Base-by-base conservation (phyloP, 1,139 yeast species). In the Protomyces pachydermus region DNA sequence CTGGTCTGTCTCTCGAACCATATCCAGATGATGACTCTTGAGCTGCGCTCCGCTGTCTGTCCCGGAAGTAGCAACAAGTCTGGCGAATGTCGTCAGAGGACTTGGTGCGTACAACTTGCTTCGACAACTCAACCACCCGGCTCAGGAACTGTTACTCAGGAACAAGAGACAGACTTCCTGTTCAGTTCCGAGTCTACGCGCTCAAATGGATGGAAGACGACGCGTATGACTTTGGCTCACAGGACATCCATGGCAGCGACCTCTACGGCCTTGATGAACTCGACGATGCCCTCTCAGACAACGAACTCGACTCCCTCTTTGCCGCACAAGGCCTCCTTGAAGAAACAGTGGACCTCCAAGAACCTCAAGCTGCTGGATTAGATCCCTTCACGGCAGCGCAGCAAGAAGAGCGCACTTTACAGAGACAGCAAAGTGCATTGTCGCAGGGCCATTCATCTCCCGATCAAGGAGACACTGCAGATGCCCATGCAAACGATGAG, bases 351-450 rank as follows among this genome's bases (percentile, higher is more conserved):
- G 61, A 57, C 20, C 2, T 57, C 2, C 48, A 48, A 25, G 62
- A 52, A 9, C 32, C 34, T 2, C 46, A 9, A 25, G 55, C 37
- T 3, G 55, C 35, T 8, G 55, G 37, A 16, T 23, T 35, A 16
- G 62, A 58, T n/a, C 62, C 62, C 4, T 58, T 58, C 56, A 58
- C 62, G 4, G 62, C 62, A 16, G 62, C 62, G 8, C 62, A 52
- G 42, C 25, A 38, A 14, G 55, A 32, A 38, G 55, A 57, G 37
- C 50, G 28, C 6, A 18, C 39, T 16, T 20, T 42, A 5, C 25
- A 42, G 23, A n/a, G 25, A 20, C 48, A 42, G 18, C 48, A 42
- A 20, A 42, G 25, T 18, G 25, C 25, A 4, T 20, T 42, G 14
- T 42, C 48, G 20, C 48, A 42, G 18, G 48, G 48, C 23, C 6